phyloP scores from a whole-genome alignment of 2,329 filamentous ascomycete species.

The Sporothrix brasiliensis region DNA sequence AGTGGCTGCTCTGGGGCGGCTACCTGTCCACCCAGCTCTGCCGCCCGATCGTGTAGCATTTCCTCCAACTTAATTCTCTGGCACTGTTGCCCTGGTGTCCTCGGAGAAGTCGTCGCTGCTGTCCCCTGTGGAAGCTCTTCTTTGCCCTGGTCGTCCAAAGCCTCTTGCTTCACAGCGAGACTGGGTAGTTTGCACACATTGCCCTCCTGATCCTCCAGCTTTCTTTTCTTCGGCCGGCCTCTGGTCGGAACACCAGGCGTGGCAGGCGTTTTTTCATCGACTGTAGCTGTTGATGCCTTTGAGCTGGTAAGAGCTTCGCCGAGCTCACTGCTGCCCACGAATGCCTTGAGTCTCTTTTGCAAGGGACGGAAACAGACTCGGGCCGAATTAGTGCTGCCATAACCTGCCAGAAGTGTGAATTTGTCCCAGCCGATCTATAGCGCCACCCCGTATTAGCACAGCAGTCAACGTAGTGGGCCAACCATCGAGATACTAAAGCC shows the following conservation, averaged over 20 bases:
- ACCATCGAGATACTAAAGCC: background rate
- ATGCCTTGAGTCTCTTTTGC: slow-evolving; percentile 52
- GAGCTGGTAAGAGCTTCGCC: background rate
- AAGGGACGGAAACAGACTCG: slow-evolving; percentile 63
- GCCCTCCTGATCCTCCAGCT: background rate
- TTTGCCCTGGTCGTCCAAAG: background rate
- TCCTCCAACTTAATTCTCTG: slow-evolving; percentile 5
- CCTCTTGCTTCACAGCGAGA: background rate
- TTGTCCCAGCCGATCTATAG: slow-evolving; percentile 33
- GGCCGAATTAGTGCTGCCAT: slow-evolving; percentile 33
- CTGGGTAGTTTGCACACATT: background rate
- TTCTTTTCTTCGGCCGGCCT: slow-evolving; percentile 22
- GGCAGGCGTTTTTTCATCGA: background rate
- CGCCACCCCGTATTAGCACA: background rate
- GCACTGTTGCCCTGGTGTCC: background rate
- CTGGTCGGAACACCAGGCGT: background rate
- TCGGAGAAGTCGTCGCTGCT: background rate
- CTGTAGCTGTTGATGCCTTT: background rate
- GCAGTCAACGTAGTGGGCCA: background rate
- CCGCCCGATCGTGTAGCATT: background rate
- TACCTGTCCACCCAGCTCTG: no score
- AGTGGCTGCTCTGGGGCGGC: background rate
- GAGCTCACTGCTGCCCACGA: slow-evolving; percentile 41
- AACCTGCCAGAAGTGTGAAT: slow-evolving; percentile 34
- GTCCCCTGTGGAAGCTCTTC: background rate